Percentiles rank a stretch among this genome's conserved stretches.
Evolutionary conservation across 495 filamentous ascomycete species (phyloP).

Genomic region (Talaromyces adpressus): DNA sequence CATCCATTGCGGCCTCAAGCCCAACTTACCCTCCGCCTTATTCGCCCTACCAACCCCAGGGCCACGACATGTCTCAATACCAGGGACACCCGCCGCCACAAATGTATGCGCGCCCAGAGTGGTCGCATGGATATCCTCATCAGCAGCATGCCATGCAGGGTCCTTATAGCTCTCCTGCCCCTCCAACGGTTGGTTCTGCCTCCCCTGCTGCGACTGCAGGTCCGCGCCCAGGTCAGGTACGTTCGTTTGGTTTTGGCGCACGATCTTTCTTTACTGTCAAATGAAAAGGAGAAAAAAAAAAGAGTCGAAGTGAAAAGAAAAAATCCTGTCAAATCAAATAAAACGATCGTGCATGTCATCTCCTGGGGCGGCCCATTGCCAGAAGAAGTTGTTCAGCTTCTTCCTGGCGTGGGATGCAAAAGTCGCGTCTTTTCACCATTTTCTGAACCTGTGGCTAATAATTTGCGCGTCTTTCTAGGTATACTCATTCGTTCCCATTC

Average conservation of each 20-base stretch:
- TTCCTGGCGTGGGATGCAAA: constrained; percentile 5
- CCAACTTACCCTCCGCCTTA: constrained; percentile 81
- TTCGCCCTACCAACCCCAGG: constrained; percentile 76
- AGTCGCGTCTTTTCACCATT: constrained; percentile 2
- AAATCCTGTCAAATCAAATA: constrained; percentile 4
- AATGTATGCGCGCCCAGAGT: constrained; percentile 78
- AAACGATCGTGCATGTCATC: constrained; percentile 10
- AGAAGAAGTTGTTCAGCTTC: neutral
- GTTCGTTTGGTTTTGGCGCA: constrained; percentile 38
- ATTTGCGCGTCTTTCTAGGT: constrained; percentile 48
- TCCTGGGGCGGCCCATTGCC: constrained; percentile 7
- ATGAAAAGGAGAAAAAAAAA: neutral
- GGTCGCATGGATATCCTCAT: constrained; percentile 66
- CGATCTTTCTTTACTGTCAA: constrained; percentile 10
- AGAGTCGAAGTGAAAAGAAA: neutral
- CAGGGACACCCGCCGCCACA: constrained; percentile 49
- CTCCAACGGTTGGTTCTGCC: constrained; percentile 47
- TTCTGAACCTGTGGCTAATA: constrained; percentile 15
- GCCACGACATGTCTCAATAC: constrained; percentile 73
- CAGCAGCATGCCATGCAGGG: constrained; percentile 56
- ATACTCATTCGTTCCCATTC: constrained; percentile 97
- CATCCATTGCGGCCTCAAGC: constrained; percentile 87
- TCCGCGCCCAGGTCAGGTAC: constrained; percentile 66
- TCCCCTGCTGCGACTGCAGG: constrained; percentile 53
- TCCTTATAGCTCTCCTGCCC: constrained; percentile 54